phyloP scores from a whole-genome alignment of 805 yeast genomes.

The Huiozyma naganishii region DNA sequence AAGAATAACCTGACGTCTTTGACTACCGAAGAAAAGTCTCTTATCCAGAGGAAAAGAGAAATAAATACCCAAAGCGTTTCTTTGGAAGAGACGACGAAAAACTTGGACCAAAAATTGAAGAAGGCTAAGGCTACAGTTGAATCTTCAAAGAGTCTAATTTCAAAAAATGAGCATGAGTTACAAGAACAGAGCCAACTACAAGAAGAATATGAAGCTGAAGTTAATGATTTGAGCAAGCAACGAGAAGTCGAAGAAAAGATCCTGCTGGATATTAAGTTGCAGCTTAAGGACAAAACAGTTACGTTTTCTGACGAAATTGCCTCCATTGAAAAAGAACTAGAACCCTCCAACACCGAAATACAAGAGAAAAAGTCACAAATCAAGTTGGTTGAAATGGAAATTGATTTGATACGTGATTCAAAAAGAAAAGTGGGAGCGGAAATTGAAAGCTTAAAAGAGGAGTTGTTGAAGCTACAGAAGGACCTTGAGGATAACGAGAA shows the following conservation, averaged over 20 bases:
- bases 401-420: conserved; percentile 46
- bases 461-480: conserved; percentile 35
- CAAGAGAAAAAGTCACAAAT: conserved; percentile 53
- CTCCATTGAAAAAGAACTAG: conserved; percentile 49
- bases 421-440: conserved; percentile 35
- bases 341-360: conserved; percentile 73
- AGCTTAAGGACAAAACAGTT: conserved; percentile 65
- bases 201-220: conserved; percentile 34
- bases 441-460: conserved; percentile 33
- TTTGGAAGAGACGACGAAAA: conserved; percentile 49
- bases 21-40: conserved; percentile 22
- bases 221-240: conserved; percentile 34
- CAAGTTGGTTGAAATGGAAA: conserved; percentile 51
- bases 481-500: conserved; percentile 42
- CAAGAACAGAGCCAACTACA: conserved; percentile 36
- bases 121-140: conserved; percentile 48
- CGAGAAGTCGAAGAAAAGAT: conserved; percentile 42
- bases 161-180: conserved; percentile 38
- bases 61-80: conserved; percentile 53
- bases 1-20: conserved; percentile 15
- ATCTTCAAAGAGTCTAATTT: conserved; percentile 35
- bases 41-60: conserved; percentile 21
- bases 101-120: conserved; percentile 18
- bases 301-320: conserved; percentile 57
- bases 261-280: conserved; percentile 54